Evolutionary conservation across 2,329 filamentous ascomycete genomes (phyloP).

Genomic region (Pestalotiopsis sp.): DNA sequence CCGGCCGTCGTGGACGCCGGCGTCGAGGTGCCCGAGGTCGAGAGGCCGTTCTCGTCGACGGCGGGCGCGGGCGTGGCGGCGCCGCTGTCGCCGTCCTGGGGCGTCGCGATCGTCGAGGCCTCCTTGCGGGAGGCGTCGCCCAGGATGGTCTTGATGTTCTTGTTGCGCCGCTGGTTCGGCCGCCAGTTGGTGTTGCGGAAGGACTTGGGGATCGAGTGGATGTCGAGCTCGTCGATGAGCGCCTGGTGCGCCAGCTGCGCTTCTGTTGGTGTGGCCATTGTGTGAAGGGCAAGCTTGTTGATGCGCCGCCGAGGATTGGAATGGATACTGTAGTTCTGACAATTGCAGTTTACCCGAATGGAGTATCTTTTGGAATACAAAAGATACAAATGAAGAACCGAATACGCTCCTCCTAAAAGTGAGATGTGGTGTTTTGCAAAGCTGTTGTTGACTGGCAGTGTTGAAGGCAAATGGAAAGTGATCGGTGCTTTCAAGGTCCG

Average conservation of each 20-base stretch:
- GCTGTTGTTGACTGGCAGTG: neutral
- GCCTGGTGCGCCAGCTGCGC: constrained; percentile 80
- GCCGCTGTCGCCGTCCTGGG: constrained; percentile 67
- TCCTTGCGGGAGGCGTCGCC: constrained; percentile 87
- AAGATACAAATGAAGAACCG: neutral
- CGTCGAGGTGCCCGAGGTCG: constrained; percentile 18
- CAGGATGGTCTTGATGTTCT: constrained; percentile 96
- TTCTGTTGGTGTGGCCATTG: constrained; percentile 67
- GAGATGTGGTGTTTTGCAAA: neutral
- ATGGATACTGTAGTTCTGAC: neutral
- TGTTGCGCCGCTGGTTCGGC: constrained; percentile 93
- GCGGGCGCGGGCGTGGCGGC: constrained; percentile 57
- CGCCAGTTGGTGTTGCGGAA: constrained; percentile 93
- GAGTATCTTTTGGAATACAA: neutral
- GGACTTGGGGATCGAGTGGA: constrained; percentile 80
- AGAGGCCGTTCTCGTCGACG: constrained; percentile 30
- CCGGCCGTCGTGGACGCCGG: constrained; percentile 18
- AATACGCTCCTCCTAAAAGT: neutral
- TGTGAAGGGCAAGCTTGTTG: neutral
- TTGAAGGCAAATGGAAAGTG: neutral
- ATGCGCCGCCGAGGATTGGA: neutral
- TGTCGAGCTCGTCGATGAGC: constrained; percentile 89
- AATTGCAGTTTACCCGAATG: neutral
- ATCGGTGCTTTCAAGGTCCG: constrained; percentile 9
- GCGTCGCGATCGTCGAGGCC: constrained; percentile 80